Evolutionary conservation across 306 rosid genomes (phyloP).

Genomic region (Malus sylvestris): DNA sequence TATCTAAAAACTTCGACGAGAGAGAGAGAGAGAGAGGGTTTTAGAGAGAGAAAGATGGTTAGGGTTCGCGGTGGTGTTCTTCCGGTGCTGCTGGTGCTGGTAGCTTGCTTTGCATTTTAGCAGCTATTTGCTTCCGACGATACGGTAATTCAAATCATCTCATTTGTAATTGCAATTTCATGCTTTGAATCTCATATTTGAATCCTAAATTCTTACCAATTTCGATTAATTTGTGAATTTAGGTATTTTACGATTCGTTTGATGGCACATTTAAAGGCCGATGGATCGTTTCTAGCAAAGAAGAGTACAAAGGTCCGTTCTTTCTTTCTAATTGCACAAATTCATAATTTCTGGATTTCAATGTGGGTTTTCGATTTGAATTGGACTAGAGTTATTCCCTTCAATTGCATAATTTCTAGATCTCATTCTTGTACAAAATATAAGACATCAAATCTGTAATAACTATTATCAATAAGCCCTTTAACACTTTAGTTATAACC

Average conservation of each 20-base stretch:
- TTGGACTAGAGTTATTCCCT: too few relatives aligned
- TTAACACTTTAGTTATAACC: too few relatives aligned
- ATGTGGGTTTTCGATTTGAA: too few relatives aligned
- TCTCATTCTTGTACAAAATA: too few relatives aligned
- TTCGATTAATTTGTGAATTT: neutral
- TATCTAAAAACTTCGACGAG: neutral
- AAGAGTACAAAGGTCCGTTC: conserved; percentile 51
- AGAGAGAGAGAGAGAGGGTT: neutral
- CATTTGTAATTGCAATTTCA: neutral
- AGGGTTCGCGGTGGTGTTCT: conserved; percentile 16
- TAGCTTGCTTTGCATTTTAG: conserved; percentile 38
- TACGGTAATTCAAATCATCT: conserved; percentile 28
- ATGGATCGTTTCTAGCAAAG: conserved; percentile 72
- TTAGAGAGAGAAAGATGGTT: conserved; percentile 14
- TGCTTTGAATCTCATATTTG: neutral
- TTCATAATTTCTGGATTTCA: too few relatives aligned
- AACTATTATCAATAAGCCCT: too few relatives aligned
- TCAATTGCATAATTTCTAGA: too few relatives aligned
- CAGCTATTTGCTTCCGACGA: conserved; percentile 54
- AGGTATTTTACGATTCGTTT: conserved; percentile 84
- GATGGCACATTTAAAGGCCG: conserved; percentile 67
- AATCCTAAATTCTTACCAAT: neutral
- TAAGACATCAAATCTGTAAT: too few relatives aligned
- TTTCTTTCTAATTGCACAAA: neutral
- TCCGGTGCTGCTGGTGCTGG: conserved; percentile 25